Percentiles rank a stretch among this genome's conserved stretches.
phyloP scores from a whole-genome alignment of 768 basidiomycete genomes.

The Dentipellis sp. region DNA sequence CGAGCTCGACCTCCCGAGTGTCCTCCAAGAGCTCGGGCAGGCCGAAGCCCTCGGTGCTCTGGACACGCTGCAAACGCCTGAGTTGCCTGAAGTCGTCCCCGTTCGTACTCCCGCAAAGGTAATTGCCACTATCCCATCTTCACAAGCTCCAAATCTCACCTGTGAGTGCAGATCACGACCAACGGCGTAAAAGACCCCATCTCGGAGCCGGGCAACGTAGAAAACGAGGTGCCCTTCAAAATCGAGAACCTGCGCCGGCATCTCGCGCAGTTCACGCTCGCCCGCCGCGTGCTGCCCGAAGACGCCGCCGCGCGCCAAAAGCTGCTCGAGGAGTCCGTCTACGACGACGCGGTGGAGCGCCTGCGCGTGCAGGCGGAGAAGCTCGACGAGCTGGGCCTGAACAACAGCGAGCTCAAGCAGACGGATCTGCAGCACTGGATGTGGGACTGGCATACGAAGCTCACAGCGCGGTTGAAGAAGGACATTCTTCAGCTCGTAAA shows the following conservation, averaged over 20 bases:
- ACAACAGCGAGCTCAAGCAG: conserved; percentile 32
- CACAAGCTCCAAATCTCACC: too few relatives aligned
- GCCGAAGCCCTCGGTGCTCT: conserved; percentile 42
- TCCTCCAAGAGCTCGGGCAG: conserved; percentile 50
- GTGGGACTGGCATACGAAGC: conserved; percentile 74
- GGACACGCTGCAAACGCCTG: conserved; percentile 24
- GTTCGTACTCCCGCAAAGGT: conserved; percentile 38
- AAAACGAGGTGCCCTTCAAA: conserved; percentile 55
- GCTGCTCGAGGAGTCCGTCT: conserved; percentile 77
- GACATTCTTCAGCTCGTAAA: conserved; percentile 40
- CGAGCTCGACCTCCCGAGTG: conserved; percentile 35
- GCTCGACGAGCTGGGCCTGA: conserved; percentile 51
- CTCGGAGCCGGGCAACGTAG: too few relatives aligned
- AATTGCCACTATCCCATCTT: not conserved
- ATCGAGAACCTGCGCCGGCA: conserved; percentile 62
- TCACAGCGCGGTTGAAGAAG: conserved; percentile 38
- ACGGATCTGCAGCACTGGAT: conserved; percentile 65
- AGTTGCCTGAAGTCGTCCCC: conserved; percentile 54
- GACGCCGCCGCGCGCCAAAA: conserved; percentile 71
- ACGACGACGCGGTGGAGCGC: conserved; percentile 71
- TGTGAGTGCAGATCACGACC: too few relatives aligned
- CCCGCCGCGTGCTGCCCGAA: conserved; percentile 52
- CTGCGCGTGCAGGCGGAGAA: conserved; percentile 52
- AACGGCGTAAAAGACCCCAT: too few relatives aligned
- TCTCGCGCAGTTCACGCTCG: conserved; percentile 52